A percentile compares a stretch with the other conserved stretches of the same genome.
phyloP scores from a whole-genome alignment of 179 eudicot species.

The Silene vulgaris region DNA sequence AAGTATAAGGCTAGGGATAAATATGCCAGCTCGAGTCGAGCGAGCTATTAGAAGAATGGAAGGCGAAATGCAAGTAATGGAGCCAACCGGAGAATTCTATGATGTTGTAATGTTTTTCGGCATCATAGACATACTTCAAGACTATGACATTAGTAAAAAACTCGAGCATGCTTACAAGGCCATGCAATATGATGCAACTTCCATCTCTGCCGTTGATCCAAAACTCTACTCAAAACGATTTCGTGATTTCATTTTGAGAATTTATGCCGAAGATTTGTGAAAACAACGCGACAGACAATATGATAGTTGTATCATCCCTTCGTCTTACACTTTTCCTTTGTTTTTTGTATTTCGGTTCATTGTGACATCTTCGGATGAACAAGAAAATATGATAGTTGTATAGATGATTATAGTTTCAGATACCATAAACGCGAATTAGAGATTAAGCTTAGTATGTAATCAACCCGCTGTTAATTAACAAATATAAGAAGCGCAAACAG shows the following conservation, averaged over 20 bases:
- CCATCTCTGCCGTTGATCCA: conserved; percentile 91
- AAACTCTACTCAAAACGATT: conserved; percentile 77
- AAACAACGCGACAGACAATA: not conserved
- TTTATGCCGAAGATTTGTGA: conserved; percentile 59
- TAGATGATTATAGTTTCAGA: conserved; percentile 5
- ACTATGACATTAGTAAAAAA: conserved; percentile 89
- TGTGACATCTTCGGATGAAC: not conserved
- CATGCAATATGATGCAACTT: conserved; percentile 79
- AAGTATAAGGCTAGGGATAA: conserved; percentile 39
- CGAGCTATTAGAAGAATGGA: conserved; percentile 34
- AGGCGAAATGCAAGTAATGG: conserved; percentile 36
- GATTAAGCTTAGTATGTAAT: conserved; percentile 4
- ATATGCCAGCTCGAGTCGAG: conserved; percentile 48
- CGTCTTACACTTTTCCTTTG: not conserved
- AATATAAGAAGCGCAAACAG: not conserved
- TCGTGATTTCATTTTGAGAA: conserved; percentile 66
- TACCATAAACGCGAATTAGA: not conserved
- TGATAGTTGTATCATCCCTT: not conserved
- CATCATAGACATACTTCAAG: conserved; percentile 90
- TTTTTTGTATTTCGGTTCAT: not conserved
- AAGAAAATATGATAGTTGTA: conserved; percentile 7
- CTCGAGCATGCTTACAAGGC: conserved; percentile 97
- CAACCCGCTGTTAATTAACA: not conserved
- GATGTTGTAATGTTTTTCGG: conserved; percentile 90
- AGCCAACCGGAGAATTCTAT: conserved; percentile 71